Base-by-base conservation (phyloP, 2,329 filamentous ascomycete genomes). In the Cladorrhinum sp. region DNA sequence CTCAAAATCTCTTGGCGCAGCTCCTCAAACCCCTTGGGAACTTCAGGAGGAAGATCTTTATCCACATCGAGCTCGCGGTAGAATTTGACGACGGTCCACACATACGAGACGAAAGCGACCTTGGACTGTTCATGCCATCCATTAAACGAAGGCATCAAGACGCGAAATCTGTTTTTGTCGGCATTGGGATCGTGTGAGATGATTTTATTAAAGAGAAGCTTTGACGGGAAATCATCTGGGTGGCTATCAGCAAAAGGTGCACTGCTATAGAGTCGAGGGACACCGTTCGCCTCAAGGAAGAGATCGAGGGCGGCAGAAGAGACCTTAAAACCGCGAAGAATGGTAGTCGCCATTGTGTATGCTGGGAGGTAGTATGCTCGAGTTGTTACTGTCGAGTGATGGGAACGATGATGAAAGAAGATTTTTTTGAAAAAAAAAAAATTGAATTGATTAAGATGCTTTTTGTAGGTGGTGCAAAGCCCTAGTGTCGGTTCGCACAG, bases 1-100 rank as follows among this genome's bases (percentile, higher is more conserved):
- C 45, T 49, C 50, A 52, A 27, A 16, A 52, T 52, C 25, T 52
- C 50, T 6, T 18, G 23, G 24, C 50, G 50, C 25, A 52, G 24
- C 50, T 52, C 50, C 13, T 32, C 24, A 29, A 52, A 52, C 3
- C 50, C 50, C 50, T 32, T 52, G 25, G 50, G 50, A 52, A 52
- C 18, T 16, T 52, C 50, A 29, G 50, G 10, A 52, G 50, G 50
- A 12, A 52, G 23, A 32, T 32, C 50, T 18, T 32, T 18, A 9
- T 52, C 50, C 3, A 52, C 24, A 2, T 29, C 20, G 12, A 52
- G 50, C 50, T 52, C 50, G 24, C 50, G 50, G 24, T 52, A 24
- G 10, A 18, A 6, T 27, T 18, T 27, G 23, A 52, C 50, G 25
- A 52, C 50, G 2, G 50, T 52, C 50, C 50, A 52, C 6, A 52